Base-by-base conservation (phyloP, 2,329 filamentous ascomycete species). In the Botryotinia narcissicola region DNA sequence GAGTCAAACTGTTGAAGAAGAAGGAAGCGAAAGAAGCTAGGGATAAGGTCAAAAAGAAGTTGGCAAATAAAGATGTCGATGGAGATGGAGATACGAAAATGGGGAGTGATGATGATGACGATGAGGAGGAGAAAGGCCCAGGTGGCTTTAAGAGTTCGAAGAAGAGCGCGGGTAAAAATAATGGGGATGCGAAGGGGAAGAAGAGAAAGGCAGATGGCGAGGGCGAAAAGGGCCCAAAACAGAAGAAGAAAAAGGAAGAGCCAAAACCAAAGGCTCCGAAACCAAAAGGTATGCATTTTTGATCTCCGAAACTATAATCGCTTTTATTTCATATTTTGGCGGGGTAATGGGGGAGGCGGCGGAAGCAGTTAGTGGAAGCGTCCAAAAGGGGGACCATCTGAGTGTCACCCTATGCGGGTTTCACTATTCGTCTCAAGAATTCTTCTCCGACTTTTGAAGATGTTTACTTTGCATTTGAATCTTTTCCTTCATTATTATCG, bases 171-270 rank as follows among this genome's bases (percentile, higher is more conserved):
- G 87, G 89, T 69, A 92, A 91, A 81, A 91, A 88, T 78, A 89
- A 90, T 69, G 83, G 82, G 20, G 66, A 69, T 8, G 81, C 87
- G 74, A 91, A 91, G 78, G 90, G 91, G 66, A 95, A 94, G 85
- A 94, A 94, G 83, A 86, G 92, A 74, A 94, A 94, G 83, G 91
- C 92, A 12, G 91, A 93, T 72, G 87, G 85, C 12, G 91, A 95
- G 77, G 87, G 89, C n/a, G 92, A 94, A 71, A 96, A 96, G 84
- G 92, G 89, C 25, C 92, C 92, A 0, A 96, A 95, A 83, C 89
- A 91, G 77, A 97, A 97, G 86, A 97, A 97, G 86, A 97, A 97
- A 86, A 97, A 97, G 84, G 94, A 97, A 75, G 94, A 97, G 80
- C 91, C 91, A 1, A 97, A 97, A 81, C 87, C 91, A 32, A 97